A percentile compares a stretch with the other conserved stretches of the same genome.
These are phyloP conservation scores for Fusarium gaditjirri DNA, from an alignment of 2,329 filamentous ascomycete species.

Conservation along the genomic window DNA sequence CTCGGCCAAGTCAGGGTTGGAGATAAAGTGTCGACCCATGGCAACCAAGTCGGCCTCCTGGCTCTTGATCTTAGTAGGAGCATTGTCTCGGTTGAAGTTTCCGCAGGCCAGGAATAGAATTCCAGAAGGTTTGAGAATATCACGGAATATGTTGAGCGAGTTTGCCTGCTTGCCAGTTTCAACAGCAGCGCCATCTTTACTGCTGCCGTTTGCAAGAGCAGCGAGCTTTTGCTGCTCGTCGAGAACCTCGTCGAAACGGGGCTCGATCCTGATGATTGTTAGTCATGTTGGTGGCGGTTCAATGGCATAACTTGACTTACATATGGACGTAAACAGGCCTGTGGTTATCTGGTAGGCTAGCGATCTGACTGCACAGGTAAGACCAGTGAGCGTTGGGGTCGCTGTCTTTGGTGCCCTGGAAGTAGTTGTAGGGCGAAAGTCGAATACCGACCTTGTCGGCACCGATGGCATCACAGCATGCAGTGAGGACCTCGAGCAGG, in stretches of 20 bases:
- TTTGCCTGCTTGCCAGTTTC: conserved; percentile 37
- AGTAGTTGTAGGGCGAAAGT: conserved; percentile 48
- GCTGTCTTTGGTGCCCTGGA: conserved; percentile 45
- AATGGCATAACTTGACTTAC: not conserved
- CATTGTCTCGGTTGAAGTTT: conserved; percentile 47
- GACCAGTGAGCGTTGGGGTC: conserved; percentile 51
- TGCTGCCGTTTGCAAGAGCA: conserved; percentile 45
- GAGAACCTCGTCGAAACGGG: conserved; percentile 58
- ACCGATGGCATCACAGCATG: conserved; percentile 27
- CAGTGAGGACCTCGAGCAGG: conserved; percentile 29
- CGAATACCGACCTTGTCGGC: conserved; percentile 37
- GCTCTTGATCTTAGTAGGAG: conserved; percentile 50
- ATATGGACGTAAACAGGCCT: conserved; percentile 4
- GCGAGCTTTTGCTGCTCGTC: conserved; percentile 56
- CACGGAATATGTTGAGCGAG: conserved; percentile 54
- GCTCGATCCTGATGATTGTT: conserved; percentile 51
- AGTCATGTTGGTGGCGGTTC: not conserved
- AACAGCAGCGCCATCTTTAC: not conserved
- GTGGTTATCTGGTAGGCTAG: conserved; percentile 41
- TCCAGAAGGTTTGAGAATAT: conserved; percentile 52
- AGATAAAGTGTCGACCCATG: conserved; percentile 49
- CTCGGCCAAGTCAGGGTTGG: conserved; percentile 52
- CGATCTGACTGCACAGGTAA: conserved; percentile 50
- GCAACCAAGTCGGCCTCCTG: conserved; percentile 39
- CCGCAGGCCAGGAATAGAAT: conserved; percentile 62